Evolutionary conservation across 257 asterid genomes (phyloP).

Genomic region (Phtheirospermum japonicum): DNA sequence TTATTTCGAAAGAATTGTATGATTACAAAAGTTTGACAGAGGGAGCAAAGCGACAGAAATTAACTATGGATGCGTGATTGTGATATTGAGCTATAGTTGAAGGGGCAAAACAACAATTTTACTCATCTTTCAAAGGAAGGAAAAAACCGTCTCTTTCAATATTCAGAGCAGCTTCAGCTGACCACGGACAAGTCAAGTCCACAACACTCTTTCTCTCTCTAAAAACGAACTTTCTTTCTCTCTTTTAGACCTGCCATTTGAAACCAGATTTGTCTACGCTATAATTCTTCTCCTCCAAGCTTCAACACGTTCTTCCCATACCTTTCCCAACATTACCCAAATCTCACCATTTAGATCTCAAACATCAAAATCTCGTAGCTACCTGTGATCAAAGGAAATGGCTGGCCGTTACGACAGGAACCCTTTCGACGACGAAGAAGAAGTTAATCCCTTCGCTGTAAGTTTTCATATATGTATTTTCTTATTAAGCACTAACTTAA

Average conservation of each 20-base stretch:
- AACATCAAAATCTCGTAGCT: neutral
- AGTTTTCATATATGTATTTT: slow-evolving; percentile 25
- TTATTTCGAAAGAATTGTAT: neutral
- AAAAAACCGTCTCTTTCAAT: neutral
- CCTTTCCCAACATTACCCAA: neutral
- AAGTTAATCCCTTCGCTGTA: slow-evolving; percentile 60
- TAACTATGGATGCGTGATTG: neutral
- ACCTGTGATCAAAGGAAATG: slow-evolving; percentile 25
- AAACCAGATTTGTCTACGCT: neutral
- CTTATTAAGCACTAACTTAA: no score
- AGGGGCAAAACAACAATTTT: neutral
- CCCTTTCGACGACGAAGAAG: slow-evolving; percentile 55
- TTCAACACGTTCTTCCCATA: neutral
- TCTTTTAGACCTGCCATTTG: neutral
- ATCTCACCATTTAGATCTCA: neutral
- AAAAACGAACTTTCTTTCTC: no score
- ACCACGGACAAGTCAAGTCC: neutral
- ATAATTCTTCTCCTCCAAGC: neutral
- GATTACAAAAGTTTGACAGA: neutral
- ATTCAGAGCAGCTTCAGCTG: neutral
- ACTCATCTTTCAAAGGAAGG: neutral
- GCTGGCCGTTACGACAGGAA: slow-evolving; percentile 67
- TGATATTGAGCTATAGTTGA: neutral
- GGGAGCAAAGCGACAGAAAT: neutral
- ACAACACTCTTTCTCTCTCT: neutral